Conservation (phyloP, 352 stramenopile species). For the Pythium chondricola region DNA sequence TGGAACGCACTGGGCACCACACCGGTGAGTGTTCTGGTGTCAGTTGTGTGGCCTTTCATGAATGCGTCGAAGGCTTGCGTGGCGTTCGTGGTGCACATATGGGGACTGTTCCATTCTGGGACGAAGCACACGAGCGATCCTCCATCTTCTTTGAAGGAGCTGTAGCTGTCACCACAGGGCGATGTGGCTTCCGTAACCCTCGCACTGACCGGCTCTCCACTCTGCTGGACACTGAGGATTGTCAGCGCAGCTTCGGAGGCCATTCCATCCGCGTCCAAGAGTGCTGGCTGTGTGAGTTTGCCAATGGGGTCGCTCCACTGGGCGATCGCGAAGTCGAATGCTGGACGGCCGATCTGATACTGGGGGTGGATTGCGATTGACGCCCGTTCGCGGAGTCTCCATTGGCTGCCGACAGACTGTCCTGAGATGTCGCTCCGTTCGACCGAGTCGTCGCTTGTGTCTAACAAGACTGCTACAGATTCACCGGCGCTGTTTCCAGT, state of each 20-base stretch:
- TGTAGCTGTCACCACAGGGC: no score
- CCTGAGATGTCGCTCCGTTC: conserved; percentile 5
- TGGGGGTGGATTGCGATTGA: conserved; percentile 5
- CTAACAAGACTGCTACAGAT: neutral
- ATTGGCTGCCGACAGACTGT: neutral
- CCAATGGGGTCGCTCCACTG: conserved; percentile 8
- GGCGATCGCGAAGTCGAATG: conserved; percentile 11
- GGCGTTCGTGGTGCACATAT: no score
- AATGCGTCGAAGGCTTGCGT: no score
- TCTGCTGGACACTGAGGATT: no score
- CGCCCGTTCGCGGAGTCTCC: neutral
- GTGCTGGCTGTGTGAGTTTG: neutral
- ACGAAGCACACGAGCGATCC: no score
- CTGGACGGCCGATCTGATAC: neutral
- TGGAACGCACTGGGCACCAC: no score
- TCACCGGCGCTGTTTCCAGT: neutral
- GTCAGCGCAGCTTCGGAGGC: neutral
- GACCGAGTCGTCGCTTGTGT: neutral
- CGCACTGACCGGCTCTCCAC: no score
- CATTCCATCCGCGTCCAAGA: neutral
- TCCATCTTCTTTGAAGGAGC: no score
- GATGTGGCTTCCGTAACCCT: no score
- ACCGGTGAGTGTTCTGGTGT: no score
- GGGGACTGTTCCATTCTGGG: no score
- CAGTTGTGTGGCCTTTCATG: no score